Conservation (phyloP, 768 basidiomycete species). For the Tephrocybe sp. region DNA sequence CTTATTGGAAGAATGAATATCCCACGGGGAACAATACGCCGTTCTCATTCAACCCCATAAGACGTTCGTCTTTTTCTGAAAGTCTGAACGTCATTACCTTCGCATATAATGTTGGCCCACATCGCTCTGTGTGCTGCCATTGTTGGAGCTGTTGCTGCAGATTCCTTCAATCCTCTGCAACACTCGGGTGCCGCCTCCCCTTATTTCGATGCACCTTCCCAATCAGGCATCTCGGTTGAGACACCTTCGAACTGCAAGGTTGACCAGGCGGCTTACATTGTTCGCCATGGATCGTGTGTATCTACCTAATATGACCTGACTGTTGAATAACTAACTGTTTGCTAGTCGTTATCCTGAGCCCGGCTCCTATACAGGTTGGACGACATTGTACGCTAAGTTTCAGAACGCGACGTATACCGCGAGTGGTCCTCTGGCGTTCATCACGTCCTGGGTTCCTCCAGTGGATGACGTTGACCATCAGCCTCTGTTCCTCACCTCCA, state of each 20-base stretch:
- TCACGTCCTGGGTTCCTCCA: slow-evolving; percentile 40
- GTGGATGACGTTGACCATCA: slow-evolving; percentile 39
- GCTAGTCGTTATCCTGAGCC: slow-evolving; percentile 42
- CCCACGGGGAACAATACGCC: not conserved
- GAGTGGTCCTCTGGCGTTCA: slow-evolving; percentile 36
- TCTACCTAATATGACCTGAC: not conserved
- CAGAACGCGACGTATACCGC: slow-evolving; percentile 41
- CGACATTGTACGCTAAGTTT: slow-evolving; percentile 34
- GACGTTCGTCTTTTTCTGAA: not conserved
- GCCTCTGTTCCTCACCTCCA: slow-evolving; percentile 37
- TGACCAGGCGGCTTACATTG: slow-evolving; percentile 44
- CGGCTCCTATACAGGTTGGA: slow-evolving; percentile 39
- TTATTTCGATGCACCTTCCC: slow-evolving; percentile 42
- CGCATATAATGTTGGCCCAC: not conserved
- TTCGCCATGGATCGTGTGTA: slow-evolving; percentile 42
- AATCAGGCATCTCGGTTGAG: slow-evolving; percentile 27
- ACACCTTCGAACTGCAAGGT: slow-evolving; percentile 39
- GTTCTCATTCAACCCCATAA: not conserved
- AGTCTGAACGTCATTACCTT: not conserved
- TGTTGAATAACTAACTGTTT: not conserved
- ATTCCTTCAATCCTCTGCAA: slow-evolving; percentile 34
- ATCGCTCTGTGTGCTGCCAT: not conserved
- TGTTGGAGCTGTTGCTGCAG: not conserved
- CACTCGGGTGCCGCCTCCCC: slow-evolving; percentile 44
- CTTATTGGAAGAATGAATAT: not conserved